Base-by-base conservation (phyloP, 352 stramenopile genomes). In the Pythium aquatile region DNA sequence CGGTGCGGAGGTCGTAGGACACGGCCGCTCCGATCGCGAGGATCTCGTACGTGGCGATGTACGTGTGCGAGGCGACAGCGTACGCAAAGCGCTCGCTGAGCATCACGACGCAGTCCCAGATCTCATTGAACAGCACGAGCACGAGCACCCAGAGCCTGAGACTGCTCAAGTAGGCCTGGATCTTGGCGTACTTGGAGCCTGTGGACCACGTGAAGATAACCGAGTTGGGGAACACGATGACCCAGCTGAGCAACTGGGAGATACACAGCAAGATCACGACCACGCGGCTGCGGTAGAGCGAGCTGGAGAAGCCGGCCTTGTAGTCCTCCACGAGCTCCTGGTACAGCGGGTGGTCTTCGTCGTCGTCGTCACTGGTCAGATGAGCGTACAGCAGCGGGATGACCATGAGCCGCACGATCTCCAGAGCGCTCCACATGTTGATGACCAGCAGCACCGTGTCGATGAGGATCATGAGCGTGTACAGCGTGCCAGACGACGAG, bases 171-270 rank as follows among this genome's bases (percentile, higher is more conserved):
- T 77, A 70, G 1, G 74, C 75, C 49, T 87, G 73, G 14, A 80
- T 28, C 56, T 71, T 72, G 35, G 59, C 66, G 11, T 54, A 55
- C 7, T 48, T 44, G 3, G 76, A 84, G 55, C 55, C 61, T 2
- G 63, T 75, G 55, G 55, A 64, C 48, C 74, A 76, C 13, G 66
- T 73, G 63, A 73, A 85, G 33, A 85, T 74, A 44, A 79, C 68
- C 32, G 78, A 69, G 59, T 79, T 84, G 7, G 77, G 79, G 13
- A 88, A 61, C 24, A 88, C 64, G 56, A 90, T 65, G 16, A 87
- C 56, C 81, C 81, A 90, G 30, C 77, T 86, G 39, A 90, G 47
- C 39, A 82, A 32, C 30, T 74, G 70, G 20, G 60, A 55, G 40
- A 51, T 33, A 3, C 67, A 72, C 13, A 71, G 35, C 32, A 73